Base-by-base conservation (phyloP, 2,329 filamentous ascomycete genomes). In the Fusarium subtropicale region DNA sequence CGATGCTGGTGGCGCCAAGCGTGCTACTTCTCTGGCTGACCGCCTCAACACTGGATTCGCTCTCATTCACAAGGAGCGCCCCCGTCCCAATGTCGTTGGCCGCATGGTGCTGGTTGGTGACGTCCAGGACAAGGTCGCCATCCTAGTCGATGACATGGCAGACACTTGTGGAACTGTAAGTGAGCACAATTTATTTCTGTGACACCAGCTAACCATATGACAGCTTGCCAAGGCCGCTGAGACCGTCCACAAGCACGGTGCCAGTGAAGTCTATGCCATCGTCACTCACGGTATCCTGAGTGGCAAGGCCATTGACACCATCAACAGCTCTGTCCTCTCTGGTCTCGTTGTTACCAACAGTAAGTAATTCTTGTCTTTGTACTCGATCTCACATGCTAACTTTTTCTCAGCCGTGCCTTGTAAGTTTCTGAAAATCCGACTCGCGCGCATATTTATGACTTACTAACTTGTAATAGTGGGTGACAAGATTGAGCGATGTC, bases 61-160 rank as follows among this genome's bases (percentile, higher is more conserved):
- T 11, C 88, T 98, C 56, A 98, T 98, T 73, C 94, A 97, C 87
- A 97, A 98, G 84, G 95, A 97, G 82, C 92, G 94, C 60, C 92
- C 94, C 8, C 89, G 93, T 7, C 84, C 84, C 63, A 97, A 97
- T 76, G 94, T 97, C 77, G 94, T 97, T 65, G 93, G 92, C 12
- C 91, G 93, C 75, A 97, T 97, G 93, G 92, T 83, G 1, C 90
- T 99, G n/a, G 95, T 98, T 52, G 96, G 96, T 71, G 94, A 97
- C 71, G 96, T 98, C 47, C 87, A 90, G 71, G 92, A 92, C 82
- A 96, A 96, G 83, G 90, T 95, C 31, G 95, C 95, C 64, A 97
- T 99, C 76, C 90, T 99, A 50, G 95, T 99, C 55, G 95, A 98
- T 79, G 95, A 98, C 79, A 97, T 98, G 93, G 94, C 94, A 33